phyloP scores from a whole-genome alignment of 23 red algal genomes.

The Gracilaria caudata region DNA sequence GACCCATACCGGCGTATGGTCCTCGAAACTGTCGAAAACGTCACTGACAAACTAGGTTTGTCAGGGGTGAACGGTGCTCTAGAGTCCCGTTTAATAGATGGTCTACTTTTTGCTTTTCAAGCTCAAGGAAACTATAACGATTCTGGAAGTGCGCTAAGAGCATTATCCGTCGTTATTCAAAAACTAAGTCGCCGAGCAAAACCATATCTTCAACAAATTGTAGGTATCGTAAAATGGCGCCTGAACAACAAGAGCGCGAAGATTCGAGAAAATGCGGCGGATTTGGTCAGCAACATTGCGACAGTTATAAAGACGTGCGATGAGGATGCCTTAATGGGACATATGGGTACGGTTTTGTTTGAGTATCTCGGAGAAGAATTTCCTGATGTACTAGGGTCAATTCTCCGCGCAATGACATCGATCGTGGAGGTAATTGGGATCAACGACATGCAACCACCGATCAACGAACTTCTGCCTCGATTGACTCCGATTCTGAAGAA shows the following conservation, averaged over 20 bases:
- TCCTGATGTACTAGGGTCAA: conserved; percentile 87
- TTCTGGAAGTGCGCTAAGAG: conserved; percentile 53
- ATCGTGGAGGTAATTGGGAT: conserved; percentile 85
- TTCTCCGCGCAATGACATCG: conserved; percentile 83
- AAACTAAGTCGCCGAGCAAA: conserved; percentile 67
- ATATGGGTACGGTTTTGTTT: conserved; percentile 87
- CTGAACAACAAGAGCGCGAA: conserved; percentile 79
- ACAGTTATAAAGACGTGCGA: conserved; percentile 69
- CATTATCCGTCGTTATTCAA: conserved; percentile 68
- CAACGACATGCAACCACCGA: conserved; percentile 76
- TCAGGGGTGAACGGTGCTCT: conserved; percentile 72
- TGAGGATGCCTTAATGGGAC: conserved; percentile 77
- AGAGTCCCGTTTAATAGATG: conserved; percentile 83
- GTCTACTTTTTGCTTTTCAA: conserved; percentile 89
- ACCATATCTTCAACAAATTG: conserved; percentile 82
- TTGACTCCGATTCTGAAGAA: conserved; percentile 94
- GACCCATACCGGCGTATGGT: conserved; percentile 83
- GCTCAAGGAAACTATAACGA: conserved; percentile 72
- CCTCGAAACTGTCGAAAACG: conserved; percentile 81
- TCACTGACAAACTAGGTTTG: conserved; percentile 75
- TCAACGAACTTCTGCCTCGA: conserved; percentile 88
- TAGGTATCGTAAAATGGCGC: conserved; percentile 83
- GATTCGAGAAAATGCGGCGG: conserved; percentile 89
- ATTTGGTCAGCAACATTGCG: conserved; percentile 72
- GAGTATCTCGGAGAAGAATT: conserved; percentile 95